Evolutionary conservation across 1,139 yeast genomes (phyloP).

Genomic region (Spencermartinsiella ligniputridi): DNA sequence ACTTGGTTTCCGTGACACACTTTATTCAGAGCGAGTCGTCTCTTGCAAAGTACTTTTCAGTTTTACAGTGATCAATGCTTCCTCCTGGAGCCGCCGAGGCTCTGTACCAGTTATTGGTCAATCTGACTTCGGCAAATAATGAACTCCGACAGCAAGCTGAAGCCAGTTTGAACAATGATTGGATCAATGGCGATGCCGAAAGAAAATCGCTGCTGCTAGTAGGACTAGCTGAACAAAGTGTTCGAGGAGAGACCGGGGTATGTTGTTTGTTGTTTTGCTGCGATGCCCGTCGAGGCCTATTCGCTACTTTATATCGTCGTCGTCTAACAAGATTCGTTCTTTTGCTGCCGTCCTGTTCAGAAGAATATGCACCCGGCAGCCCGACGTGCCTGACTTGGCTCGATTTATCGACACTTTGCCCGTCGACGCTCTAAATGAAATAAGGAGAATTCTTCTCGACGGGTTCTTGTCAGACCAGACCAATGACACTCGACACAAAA

Average conservation of each 20-base stretch:
- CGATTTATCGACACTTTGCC: constrained; percentile 72
- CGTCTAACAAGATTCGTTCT: constrained; percentile 36
- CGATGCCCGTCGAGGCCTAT: too few relatives aligned
- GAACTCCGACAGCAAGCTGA: constrained; percentile 74
- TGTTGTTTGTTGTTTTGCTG: constrained; percentile 27
- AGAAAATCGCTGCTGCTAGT: constrained; percentile 64
- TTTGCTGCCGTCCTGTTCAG: constrained; percentile 87
- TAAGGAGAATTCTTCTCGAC: constrained; percentile 59
- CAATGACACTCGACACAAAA: constrained; percentile 77
- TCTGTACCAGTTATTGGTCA: constrained; percentile 56
- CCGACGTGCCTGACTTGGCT: constrained; percentile 58
- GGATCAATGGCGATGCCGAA: constrained; percentile 50
- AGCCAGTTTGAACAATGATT: constrained; percentile 61
- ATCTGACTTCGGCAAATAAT: constrained; percentile 77
- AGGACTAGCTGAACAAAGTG: constrained; percentile 80
- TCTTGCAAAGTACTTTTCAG: too few relatives aligned
- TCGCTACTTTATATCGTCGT: constrained; percentile 3
- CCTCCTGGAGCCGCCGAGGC: constrained; percentile 59
- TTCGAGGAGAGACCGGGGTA: constrained; percentile 51
- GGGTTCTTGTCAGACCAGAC: constrained; percentile 70
- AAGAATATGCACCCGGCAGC: constrained; percentile 77
- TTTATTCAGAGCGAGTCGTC: too few relatives aligned
- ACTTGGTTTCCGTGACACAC: too few relatives aligned
- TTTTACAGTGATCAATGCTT: too few relatives aligned
- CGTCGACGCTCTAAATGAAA: constrained; percentile 54